These are phyloP conservation scores for Thamnidium elegans DNA, from an alignment of 192 early-diverging fungal genomes.

Conservation along the genomic window DNA sequence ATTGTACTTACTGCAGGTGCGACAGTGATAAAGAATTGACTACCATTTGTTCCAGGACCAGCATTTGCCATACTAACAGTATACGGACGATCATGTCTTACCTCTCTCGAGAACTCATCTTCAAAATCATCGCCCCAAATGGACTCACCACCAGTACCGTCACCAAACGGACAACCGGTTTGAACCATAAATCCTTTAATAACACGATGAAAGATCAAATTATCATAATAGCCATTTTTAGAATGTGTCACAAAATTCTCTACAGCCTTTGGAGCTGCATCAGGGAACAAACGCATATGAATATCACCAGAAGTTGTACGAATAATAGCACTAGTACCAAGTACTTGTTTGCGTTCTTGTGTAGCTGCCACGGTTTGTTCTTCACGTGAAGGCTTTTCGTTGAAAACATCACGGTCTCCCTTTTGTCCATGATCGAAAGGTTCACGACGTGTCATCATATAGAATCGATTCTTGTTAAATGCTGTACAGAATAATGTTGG, in stretches of 20 bases:
- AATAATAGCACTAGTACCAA: conserved; percentile 73
- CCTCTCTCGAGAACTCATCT: conserved; percentile 80
- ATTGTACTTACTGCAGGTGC: conserved; percentile 71
- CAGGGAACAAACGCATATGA: conserved; percentile 82
- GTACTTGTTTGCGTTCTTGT: conserved; percentile 55
- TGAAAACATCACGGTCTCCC: conserved; percentile 89
- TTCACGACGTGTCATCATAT: conserved; percentile 86
- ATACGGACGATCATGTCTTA: conserved; percentile 86
- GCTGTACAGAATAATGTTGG: conserved; percentile 91
- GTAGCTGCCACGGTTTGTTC: conserved; percentile 87
- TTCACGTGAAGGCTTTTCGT: conserved; percentile 94
- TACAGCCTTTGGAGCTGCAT: conserved; percentile 89
- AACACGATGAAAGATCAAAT: conserved; percentile 93
- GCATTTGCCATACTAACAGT: conserved; percentile 97
- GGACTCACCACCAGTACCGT: conserved; percentile 94
- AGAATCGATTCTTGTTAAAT: conserved; percentile 91
- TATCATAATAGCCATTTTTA: conserved; percentile 87
- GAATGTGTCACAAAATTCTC: conserved; percentile 91
- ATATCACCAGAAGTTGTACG: conserved; percentile 94
- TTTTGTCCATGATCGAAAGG: conserved; percentile 69
- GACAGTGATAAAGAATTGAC: conserved; percentile 95
- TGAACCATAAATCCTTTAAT: conserved; percentile 98
- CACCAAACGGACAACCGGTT: conserved; percentile 84
- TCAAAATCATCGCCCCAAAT: conserved; percentile 92
- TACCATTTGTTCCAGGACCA: conserved; percentile 84